These are phyloP conservation scores for Hylodesmum podocarpum DNA, from an alignment of 306 rosid species.

Conservation along the genomic window DNA sequence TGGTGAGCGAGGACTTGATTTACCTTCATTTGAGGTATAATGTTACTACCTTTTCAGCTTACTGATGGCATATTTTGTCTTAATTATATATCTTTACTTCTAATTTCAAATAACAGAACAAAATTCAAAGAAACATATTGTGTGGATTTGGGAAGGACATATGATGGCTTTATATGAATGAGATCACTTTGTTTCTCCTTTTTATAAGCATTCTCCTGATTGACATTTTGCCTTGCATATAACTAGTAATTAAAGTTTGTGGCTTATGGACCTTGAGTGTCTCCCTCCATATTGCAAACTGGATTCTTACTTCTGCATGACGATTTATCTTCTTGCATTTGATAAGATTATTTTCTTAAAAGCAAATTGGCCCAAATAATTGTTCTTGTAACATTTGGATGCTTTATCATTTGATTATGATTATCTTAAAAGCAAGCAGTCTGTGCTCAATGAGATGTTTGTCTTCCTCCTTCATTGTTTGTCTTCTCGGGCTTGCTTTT, in stretches of 20 bases:
- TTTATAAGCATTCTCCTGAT: neutral
- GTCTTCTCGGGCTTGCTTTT: slow-evolving; percentile 10
- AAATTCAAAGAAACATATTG: neutral
- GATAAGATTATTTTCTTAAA: neutral
- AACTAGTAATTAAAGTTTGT: neutral
- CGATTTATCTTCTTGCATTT: neutral
- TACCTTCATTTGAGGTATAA: slow-evolving; percentile 83
- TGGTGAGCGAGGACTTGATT: slow-evolving; percentile 55
- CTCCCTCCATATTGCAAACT: neutral
- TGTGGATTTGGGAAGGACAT: neutral
- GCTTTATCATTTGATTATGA: neutral
- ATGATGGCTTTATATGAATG: neutral
- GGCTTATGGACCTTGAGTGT: neutral
- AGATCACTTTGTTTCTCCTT: neutral
- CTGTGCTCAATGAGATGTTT: neutral
- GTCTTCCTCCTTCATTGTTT: neutral
- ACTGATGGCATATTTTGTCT: neutral
- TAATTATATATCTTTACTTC: neutral
- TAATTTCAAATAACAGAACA: neutral
- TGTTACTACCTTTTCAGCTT: slow-evolving; percentile 7
- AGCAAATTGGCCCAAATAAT: slow-evolving; percentile 8
- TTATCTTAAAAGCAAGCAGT: slow-evolving; percentile 13
- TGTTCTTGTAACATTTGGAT: slow-evolving; percentile 3
- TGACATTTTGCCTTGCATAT: neutral
- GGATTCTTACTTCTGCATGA: slow-evolving; percentile 5